Evolutionary conservation across 495 filamentous ascomycete species (phyloP), one percentile per base, ranked within the genome.

Genomic region (Penicillium cataractarum): DNA sequence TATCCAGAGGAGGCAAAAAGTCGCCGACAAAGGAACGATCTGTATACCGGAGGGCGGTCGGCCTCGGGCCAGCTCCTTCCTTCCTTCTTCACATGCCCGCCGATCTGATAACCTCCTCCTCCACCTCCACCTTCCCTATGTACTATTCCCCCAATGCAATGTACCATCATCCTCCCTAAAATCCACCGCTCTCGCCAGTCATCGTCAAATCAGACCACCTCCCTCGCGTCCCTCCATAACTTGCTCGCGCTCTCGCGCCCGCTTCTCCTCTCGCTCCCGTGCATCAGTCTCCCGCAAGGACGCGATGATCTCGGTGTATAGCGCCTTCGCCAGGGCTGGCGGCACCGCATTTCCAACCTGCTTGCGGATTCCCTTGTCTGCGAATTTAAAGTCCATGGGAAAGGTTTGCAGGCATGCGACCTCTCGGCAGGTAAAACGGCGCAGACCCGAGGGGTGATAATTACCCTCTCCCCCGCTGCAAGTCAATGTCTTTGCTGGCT

Each of bases 261-360:
- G 22, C 24, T 29, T 13, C 46, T 26, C 10, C 12, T 50, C 12
- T 24, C 4, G 48, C 48, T 51, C n/a, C 4, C 15, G 24, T 52
- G 68, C 76, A 66, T 95, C 91, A 0, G 81, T 81, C 32, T 78
- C 70, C 52, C 86, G 79, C 26, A 95, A 65, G 44, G 83, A 83
- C 31, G 71, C 77, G 24, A 77, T 76, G 2, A 93, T 76, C 57
- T 87, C 83, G 27, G 74, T 62, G 65, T 88, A 90, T 0, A 96
- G 58, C 0, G 80, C 78, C 42, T 82, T 75, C 0, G 87, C 89
- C 0, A 92, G 74, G 6, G 73, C 62, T 0, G 93, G 87, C 0
- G 92, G 91, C 7, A 96, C 92, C 0, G 92, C 92, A 71, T 98
- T 97, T 0, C 94, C 94, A 62, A 97, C 91, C 69, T 95, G 91